These are phyloP conservation scores for Cladobotryum protrusum DNA, from an alignment of 2,329 filamentous ascomycete species.

Conservation along the genomic window DNA sequence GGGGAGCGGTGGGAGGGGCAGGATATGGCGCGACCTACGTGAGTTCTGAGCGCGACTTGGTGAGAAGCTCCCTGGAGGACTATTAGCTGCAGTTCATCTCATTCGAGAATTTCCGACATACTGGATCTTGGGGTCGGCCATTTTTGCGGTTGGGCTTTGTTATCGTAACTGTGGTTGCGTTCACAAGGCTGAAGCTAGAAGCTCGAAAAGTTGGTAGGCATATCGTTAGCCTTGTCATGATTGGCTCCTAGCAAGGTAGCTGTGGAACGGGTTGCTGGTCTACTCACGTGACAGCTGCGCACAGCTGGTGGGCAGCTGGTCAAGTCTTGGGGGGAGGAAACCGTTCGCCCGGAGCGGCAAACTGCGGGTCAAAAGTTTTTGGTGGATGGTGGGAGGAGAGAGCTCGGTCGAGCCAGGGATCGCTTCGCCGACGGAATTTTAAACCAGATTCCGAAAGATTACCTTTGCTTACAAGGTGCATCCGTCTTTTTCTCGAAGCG, in stretches of 20 bases:
- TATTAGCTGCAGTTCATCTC: slow-evolving; percentile 22
- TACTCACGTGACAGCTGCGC: slow-evolving; percentile 6
- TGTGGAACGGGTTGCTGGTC: slow-evolving; percentile 14
- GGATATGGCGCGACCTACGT: slow-evolving; percentile 57
- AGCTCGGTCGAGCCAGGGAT: neutral
- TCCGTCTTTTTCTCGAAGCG: slow-evolving; percentile 27
- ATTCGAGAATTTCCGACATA: slow-evolving; percentile 32
- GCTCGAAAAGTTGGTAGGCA: slow-evolving; percentile 26
- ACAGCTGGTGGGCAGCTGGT: slow-evolving; percentile 4
- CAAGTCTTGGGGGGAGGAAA: slow-evolving; percentile 11
- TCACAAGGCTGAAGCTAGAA: slow-evolving; percentile 30
- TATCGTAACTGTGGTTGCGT: slow-evolving; percentile 18
- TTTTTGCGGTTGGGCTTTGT: slow-evolving; percentile 26
- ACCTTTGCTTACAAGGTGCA: slow-evolving; percentile 1
- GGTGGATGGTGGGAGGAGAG: slow-evolving; percentile 1
- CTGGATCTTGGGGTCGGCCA: slow-evolving; percentile 70
- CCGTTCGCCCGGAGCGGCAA: slow-evolving; percentile 9
- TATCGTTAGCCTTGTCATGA: slow-evolving; percentile 15
- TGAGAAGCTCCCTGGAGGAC: slow-evolving; percentile 67
- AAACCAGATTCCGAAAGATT: neutral
- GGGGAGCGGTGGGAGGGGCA: slow-evolving; percentile 11
- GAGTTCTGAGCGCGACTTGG: slow-evolving; percentile 82
- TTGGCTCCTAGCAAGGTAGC: slow-evolving; percentile 18
- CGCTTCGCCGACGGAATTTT: neutral
- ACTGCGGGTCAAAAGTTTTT: slow-evolving; percentile 11